These are phyloP conservation scores for Suillus spraguei DNA, from an alignment of 768 basidiomycete genomes.

Conservation along the genomic window DNA sequence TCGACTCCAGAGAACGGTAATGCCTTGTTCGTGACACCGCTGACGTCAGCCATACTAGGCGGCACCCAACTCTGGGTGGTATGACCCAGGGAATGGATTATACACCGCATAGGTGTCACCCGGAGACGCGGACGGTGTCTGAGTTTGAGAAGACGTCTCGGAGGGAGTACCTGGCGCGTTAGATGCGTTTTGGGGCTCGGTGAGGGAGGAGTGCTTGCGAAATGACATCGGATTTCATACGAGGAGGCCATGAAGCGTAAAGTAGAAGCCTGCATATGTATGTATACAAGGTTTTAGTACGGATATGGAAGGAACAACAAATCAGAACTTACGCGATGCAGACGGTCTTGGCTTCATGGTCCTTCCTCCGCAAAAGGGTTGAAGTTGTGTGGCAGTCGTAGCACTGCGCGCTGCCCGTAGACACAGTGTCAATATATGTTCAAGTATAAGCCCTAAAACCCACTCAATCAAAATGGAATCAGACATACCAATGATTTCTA, in stretches of 20 bases:
- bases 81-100: slow-evolving; percentile 67
- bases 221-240: slow-evolving; percentile 91
- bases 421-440: background rate
- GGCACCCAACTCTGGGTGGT: slow-evolving; percentile 61
- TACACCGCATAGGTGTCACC: slow-evolving; percentile 41
- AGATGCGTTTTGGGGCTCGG: slow-evolving; percentile 39
- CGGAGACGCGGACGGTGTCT: slow-evolving; percentile 65
- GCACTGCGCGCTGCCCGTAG: slow-evolving; percentile 66
- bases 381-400: slow-evolving; percentile 90
- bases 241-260: slow-evolving; percentile 89
- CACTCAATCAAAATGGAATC: slow-evolving; percentile 13
- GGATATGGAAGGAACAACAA: slow-evolving; percentile 13
- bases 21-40: slow-evolving; percentile 40
- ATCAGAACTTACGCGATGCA: slow-evolving; percentile 76
- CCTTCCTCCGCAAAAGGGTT: slow-evolving; percentile 88
- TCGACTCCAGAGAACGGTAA: slow-evolving; percentile 57
- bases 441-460: slow-evolving; percentile 21
- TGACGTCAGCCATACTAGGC: slow-evolving; percentile 16
- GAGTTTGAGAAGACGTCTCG: slow-evolving; percentile 62
- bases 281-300: slow-evolving; percentile 8
- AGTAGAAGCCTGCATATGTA: slow-evolving; percentile 76
- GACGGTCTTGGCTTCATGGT: slow-evolving; percentile 89
- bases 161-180: slow-evolving; percentile 75
- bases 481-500: slow-evolving; percentile 71
- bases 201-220: slow-evolving; percentile 65